phyloP scores from a whole-genome alignment of 164 flowering plant species.

The Liriodendron chinense region DNA sequence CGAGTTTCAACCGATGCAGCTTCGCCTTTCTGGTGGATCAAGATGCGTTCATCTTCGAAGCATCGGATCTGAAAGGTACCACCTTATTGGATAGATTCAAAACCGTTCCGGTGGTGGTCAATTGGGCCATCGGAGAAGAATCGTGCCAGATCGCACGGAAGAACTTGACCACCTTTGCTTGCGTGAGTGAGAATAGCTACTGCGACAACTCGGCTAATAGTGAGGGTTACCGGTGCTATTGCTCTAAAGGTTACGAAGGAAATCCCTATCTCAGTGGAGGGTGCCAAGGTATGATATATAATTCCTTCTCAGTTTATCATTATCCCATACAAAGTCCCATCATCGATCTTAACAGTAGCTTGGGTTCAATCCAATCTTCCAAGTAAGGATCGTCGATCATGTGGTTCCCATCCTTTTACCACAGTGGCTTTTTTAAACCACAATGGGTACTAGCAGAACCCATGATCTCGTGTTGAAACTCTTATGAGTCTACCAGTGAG shows the following conservation, averaged over 20 bases:
- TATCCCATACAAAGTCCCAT: neutral
- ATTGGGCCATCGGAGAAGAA: constrained; percentile 7
- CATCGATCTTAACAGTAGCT: too few relatives aligned
- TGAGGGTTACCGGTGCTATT: constrained; percentile 12
- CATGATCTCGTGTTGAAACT: too few relatives aligned
- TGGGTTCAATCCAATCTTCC: too few relatives aligned
- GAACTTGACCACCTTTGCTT: neutral
- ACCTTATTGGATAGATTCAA: too few relatives aligned
- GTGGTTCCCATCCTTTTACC: too few relatives aligned
- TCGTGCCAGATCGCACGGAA: constrained; percentile 4
- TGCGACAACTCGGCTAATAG: neutral
- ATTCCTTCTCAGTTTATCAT: neutral
- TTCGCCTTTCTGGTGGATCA: constrained; percentile 9
- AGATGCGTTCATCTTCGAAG: neutral
- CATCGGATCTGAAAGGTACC: neutral
- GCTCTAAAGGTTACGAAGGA: constrained; percentile 11
- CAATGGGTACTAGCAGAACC: too few relatives aligned
- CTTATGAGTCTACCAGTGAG: too few relatives aligned
- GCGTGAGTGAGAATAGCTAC: neutral
- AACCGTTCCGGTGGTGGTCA: neutral
- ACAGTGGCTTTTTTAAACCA: too few relatives aligned
- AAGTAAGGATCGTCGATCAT: too few relatives aligned
- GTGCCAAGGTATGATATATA: constrained; percentile 13
- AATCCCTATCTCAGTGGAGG: constrained; percentile 18
- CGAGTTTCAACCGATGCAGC: constrained; percentile 7